phyloP scores from a whole-genome alignment of 73 alveolate species.

The Diophrys sp. region DNA sequence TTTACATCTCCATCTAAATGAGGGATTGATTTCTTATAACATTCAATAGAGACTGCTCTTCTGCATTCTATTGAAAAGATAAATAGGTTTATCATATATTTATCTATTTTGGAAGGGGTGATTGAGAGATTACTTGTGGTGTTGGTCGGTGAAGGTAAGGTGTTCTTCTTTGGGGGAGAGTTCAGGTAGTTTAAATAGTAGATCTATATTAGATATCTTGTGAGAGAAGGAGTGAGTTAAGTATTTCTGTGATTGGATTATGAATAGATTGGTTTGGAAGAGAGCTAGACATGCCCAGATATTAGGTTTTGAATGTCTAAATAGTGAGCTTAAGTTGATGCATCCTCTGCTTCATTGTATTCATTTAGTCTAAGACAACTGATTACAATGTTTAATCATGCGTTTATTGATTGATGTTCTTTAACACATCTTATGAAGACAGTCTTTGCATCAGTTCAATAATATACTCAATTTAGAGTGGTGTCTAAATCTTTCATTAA shows the following conservation, averaged over 20 bases:
- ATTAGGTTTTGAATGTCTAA: constrained; percentile 74
- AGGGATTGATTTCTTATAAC: constrained; percentile 34
- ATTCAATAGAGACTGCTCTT: constrained; percentile 32
- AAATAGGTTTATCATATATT: constrained; percentile 35
- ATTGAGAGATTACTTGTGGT: constrained; percentile 6
- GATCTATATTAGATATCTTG: constrained; percentile 58
- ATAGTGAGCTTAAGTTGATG: constrained; percentile 83
- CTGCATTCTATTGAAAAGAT: constrained; percentile 13
- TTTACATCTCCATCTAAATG: constrained; percentile 40
- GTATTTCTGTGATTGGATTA: constrained; percentile 68
- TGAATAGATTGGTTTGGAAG: constrained; percentile 56
- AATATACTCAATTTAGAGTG: constrained; percentile 91
- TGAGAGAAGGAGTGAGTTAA: constrained; percentile 69
- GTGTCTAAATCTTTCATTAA: constrained; percentile 84
- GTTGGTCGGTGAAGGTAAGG: constrained; percentile 10
- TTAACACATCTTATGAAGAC: constrained; percentile 87
- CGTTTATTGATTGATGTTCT: constrained; percentile 73
- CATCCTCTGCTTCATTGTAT: constrained; percentile 89
- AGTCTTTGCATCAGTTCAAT: constrained; percentile 95
- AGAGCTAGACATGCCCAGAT: constrained; percentile 88
- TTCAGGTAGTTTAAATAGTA: constrained; percentile 74
- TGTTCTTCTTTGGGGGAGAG: constrained; percentile 35
- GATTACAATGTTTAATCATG: constrained; percentile 95
- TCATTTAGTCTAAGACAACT: constrained; percentile 86
- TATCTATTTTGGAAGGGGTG: constrained; percentile 17